Evolutionary conservation across 2,329 filamentous ascomycete genomes (phyloP).

Genomic region (Tetracladium maxilliforme): DNA sequence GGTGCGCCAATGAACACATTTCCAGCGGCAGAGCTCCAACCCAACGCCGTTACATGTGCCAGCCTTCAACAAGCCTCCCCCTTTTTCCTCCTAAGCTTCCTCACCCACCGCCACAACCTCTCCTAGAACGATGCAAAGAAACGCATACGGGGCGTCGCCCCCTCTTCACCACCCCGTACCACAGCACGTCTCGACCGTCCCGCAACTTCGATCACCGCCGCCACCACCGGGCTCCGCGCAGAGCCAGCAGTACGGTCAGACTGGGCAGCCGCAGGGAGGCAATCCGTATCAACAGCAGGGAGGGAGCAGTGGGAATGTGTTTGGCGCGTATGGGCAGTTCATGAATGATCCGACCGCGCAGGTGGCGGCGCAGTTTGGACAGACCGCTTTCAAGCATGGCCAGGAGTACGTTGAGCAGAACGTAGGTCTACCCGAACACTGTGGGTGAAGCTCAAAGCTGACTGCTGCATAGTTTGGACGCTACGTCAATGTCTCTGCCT

Average conservation of each 20-base stretch:
- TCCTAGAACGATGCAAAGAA: no score
- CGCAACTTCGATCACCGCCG: slow-evolving; percentile 87
- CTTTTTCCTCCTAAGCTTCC: no score
- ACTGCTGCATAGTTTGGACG: slow-evolving; percentile 43
- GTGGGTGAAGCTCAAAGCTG: slow-evolving; percentile 10
- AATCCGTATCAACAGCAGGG: slow-evolving; percentile 59
- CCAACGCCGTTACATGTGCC: no score
- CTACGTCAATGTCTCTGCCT: slow-evolving; percentile 80
- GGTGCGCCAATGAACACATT: no score
- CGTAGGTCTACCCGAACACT: slow-evolving; percentile 42
- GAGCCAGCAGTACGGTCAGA: slow-evolving; percentile 46
- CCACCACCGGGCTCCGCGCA: slow-evolving; percentile 64
- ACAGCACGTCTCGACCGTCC: slow-evolving; percentile 95
- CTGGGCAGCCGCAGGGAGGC: no score
- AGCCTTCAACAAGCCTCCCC: no score
- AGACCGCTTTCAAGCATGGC: slow-evolving; percentile 79
- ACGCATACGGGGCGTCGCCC: no score
- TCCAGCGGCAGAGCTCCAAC: no score
- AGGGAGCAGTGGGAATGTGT: slow-evolving; percentile 28
- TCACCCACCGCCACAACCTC: no score
- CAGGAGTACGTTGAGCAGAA: slow-evolving; percentile 95
- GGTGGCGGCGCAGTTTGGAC: slow-evolving; percentile 87
- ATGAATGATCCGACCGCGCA: slow-evolving; percentile 93
- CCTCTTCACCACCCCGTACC: slow-evolving; percentile 94
- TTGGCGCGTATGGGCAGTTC: slow-evolving; percentile 74